Evolutionary conservation across 2,329 filamentous ascomycete species (phyloP), one percentile per base, ranked within the genome.

Genomic region (Claviceps capensis): DNA sequence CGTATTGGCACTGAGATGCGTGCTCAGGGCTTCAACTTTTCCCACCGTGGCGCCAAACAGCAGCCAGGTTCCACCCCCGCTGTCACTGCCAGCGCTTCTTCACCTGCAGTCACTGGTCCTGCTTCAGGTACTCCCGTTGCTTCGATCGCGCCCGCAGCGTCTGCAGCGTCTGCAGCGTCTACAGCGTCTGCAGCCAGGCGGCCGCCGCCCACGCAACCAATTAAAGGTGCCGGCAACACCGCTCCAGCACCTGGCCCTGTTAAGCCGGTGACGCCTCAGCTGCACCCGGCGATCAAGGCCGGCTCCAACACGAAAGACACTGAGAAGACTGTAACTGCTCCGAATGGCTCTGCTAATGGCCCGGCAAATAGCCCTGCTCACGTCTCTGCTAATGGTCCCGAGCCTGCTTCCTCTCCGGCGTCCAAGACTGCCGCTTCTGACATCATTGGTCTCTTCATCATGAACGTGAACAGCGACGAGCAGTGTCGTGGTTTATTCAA

Each of bases 21-120:
- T 57, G 93, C 93, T 22, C 93, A 98, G 65, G 93, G 93, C 43
- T 98, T 98, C 79, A 98, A 98, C 77, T 98, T 98, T 68, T 89
- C 93, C 23, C 93, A 98, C 68, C 85, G 93, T 61, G 88, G 86
- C 57, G 83, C 86, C 53, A 97, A 97, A 74, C 82, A 86, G 64
- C 75, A 75, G 57, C 65, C 69, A 30, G 69, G 67, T 17, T 60
- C 64, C 61, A 67, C 69, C 55, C 65, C 69, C 54, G 59, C 66
- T 30, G 59, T 64, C 23, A 58, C 63, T 34, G 61, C 62, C 55
- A 59, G 63, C 51, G 53, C 69, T 48, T 59, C 72, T 13, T 47
- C 53, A 26, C 22, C 48, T 46, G 36, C 41, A 26, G 43, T 48
- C 34, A 41, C 23, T 17, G 51, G 44, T 13, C 55, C 61, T 38